Conservation (phyloP, 75 land plant species). For the Selaginella tamariscina region DNA sequence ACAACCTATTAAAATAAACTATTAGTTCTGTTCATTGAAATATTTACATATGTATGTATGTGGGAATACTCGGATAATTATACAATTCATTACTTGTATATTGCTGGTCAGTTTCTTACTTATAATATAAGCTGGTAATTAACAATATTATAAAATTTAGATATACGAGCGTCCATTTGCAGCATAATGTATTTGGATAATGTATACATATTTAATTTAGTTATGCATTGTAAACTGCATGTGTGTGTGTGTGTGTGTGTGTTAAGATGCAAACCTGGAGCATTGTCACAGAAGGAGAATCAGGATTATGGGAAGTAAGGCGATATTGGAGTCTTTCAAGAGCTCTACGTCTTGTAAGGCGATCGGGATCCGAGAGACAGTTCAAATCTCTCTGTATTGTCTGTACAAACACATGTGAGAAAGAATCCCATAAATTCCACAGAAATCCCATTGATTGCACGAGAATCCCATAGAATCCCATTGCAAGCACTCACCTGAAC, state of each 20-base stretch:
- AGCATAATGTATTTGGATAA: too few species aligned
- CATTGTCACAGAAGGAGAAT: constrained; percentile 13
- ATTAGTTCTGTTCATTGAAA: background rate
- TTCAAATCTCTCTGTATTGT: constrained; percentile 25
- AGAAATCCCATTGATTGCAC: background rate
- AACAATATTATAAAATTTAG: too few species aligned
- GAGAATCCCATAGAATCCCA: background rate
- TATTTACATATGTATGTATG: background rate
- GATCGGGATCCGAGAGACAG: constrained; percentile 25
- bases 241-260: too few species aligned
- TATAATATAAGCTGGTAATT: background rate
- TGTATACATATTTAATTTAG: background rate
- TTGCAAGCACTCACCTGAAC: background rate
- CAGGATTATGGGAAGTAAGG: constrained; percentile 13
- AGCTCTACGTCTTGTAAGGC: constrained; percentile 20
- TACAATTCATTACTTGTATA: too few species aligned
- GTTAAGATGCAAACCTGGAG: constrained; percentile 19
- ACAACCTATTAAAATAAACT: constrained; percentile 16
- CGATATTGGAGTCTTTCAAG: constrained; percentile 21
- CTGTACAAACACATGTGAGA: constrained; percentile 16
- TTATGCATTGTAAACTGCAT: background rate
- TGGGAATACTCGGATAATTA: too few species aligned
- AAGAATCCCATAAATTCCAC: too few species aligned
- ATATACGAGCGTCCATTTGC: too few species aligned
- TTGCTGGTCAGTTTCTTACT: too few species aligned